A percentile compares a stretch with the other conserved stretches of the same genome.
Conservation (phyloP, 2,329 filamentous ascomycete genomes). For the Aspergillus tamarii region DNA sequence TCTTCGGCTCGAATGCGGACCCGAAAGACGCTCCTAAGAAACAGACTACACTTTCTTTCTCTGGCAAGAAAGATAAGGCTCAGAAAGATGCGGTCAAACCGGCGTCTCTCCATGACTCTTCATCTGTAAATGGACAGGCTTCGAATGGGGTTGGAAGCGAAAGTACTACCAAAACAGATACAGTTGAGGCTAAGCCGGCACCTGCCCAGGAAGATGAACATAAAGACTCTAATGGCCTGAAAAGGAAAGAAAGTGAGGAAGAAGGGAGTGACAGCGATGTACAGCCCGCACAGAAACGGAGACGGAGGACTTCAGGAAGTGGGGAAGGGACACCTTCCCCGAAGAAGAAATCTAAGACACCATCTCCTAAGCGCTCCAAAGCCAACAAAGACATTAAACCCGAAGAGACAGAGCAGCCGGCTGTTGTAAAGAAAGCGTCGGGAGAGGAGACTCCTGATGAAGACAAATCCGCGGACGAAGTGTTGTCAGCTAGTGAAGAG, state of each 20-base stretch:
- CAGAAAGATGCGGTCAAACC: conserved; percentile 31
- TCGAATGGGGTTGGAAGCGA: conserved; percentile 17
- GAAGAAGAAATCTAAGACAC: conserved; percentile 22
- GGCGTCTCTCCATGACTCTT: conserved; percentile 30
- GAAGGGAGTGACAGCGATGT: conserved; percentile 55
- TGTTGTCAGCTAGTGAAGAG: conserved; percentile 53
- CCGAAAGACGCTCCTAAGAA: conserved; percentile 61
- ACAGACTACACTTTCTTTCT: conserved; percentile 79
- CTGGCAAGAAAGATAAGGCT: conserved; percentile 55
- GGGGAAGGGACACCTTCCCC: conserved; percentile 39
- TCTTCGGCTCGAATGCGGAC: conserved; percentile 72
- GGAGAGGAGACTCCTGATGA: conserved; percentile 49
- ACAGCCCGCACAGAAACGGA: conserved; percentile 63
- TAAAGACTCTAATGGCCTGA: conserved; percentile 16
- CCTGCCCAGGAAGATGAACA: conserved; percentile 9
- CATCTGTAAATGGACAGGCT: conserved; percentile 1
- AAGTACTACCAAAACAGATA: conserved; percentile 19
- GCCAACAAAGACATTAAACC: conserved; percentile 19
- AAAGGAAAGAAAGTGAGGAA: conserved; percentile 36
- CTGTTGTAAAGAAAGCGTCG: conserved; percentile 43
- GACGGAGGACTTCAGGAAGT: conserved; percentile 36
- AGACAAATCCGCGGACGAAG: conserved; percentile 39
- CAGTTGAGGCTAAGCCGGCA: conserved; percentile 11
- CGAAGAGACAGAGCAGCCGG: conserved; percentile 27
- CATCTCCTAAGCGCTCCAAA: conserved; percentile 24